Conservation (phyloP, 371 early-diverging fungal genomes). For the Mucor saturninus region DNA sequence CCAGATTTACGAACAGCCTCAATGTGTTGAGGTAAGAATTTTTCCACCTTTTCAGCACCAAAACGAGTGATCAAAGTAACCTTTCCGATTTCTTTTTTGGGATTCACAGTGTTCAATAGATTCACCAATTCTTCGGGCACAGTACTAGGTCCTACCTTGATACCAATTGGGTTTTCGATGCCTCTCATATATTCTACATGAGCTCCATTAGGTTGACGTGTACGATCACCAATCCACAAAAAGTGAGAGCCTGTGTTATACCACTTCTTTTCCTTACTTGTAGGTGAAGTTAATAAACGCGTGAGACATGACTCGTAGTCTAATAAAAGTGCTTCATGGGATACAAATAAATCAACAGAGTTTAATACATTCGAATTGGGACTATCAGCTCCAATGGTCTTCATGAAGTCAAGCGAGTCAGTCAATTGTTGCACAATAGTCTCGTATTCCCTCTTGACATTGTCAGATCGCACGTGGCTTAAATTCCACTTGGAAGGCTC, state of each 20-base stretch:
- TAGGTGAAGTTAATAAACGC: constrained; percentile 56
- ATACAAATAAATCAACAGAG: constrained; percentile 91
- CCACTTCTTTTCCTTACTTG: constrained; percentile 50
- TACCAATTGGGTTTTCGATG: constrained; percentile 93
- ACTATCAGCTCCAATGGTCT: constrained; percentile 83
- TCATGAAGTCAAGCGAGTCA: constrained; percentile 93
- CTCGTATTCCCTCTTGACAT: constrained; percentile 87
- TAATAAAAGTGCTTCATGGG: constrained; percentile 93
- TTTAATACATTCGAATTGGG: constrained; percentile 31
- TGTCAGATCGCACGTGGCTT: constrained; percentile 83
- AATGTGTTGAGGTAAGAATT: constrained; percentile 87
- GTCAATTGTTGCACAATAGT: constrained; percentile 82
- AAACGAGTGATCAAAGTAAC: constrained; percentile 95
- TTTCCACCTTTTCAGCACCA: constrained; percentile 83
- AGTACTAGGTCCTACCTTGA: constrained; percentile 95
- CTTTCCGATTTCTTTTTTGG: constrained; percentile 85
- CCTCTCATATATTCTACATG: constrained; percentile 97
- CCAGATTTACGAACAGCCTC: constrained; percentile 83
- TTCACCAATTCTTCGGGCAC: constrained; percentile 82
- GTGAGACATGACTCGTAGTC: constrained; percentile 92
- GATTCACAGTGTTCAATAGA: constrained; percentile 86
- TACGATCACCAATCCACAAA: constrained; percentile 98
- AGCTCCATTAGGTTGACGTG: constrained; percentile 93
- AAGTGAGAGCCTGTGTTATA: constrained; percentile 86
- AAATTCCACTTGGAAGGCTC: constrained; percentile 90